These are phyloP conservation scores for Clarireedia hainanense DNA, from an alignment of 2,329 filamentous ascomycete species.

Conservation along the genomic window DNA sequence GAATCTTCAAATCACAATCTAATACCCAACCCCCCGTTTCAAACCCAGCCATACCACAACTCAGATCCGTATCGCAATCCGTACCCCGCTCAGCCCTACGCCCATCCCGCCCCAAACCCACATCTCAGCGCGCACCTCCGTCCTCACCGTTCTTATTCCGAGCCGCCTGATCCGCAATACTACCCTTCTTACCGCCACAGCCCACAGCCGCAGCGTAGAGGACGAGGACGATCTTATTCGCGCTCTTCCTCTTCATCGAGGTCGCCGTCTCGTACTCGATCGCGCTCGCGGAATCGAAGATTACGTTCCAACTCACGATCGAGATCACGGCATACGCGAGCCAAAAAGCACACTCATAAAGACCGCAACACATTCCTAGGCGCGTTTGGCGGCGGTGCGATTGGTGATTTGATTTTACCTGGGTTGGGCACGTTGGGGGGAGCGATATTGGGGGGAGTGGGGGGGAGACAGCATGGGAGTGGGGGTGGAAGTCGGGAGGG, in stretches of 20 bases:
- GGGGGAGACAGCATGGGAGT: conserved; percentile 11
- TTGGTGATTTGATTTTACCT: conserved; percentile 21
- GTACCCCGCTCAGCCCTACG: neutral
- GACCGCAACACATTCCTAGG: conserved; percentile 19
- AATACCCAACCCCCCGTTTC: neutral
- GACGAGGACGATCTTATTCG: neutral
- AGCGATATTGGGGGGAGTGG: conserved; percentile 16
- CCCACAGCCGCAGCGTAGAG: neutral
- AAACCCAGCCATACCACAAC: neutral
- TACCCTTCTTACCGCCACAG: conserved; percentile 5
- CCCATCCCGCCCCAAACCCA: neutral
- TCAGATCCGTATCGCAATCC: neutral
- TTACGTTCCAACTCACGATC: neutral
- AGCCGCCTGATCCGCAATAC: conserved; percentile 11
- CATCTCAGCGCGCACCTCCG: neutral
- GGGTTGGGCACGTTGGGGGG: conserved; percentile 20
- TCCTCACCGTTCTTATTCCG: conserved; percentile 15
- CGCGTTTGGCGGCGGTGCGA: conserved; percentile 16
- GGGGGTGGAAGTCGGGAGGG: conserved; percentile 1
- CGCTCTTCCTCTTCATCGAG: neutral
- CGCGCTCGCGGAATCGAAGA: neutral
- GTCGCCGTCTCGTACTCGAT: neutral
- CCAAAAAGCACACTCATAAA: neutral
- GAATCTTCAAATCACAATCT: neutral
- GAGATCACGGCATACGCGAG: neutral